Conservation (phyloP, 1,139 yeast genomes). For the Blastobotrys indianensis region DNA sequence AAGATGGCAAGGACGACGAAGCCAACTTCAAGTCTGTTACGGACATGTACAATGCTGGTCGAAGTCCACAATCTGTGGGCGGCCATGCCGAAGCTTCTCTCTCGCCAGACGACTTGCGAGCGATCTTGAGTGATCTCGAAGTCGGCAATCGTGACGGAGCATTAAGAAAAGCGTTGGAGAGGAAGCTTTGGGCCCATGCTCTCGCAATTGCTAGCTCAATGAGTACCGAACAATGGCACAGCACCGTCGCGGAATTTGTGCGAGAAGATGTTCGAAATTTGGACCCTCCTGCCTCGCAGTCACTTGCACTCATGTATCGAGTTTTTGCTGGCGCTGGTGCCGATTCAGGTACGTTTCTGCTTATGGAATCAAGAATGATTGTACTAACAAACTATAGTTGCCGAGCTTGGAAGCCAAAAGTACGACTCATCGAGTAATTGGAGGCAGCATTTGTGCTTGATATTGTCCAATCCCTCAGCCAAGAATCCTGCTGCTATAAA, state of each 20-base stretch:
- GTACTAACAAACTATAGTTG: conserved; percentile 19
- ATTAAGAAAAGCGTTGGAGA: conserved; percentile 52
- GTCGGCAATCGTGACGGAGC: conserved; percentile 66
- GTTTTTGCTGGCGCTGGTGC: conserved; percentile 59
- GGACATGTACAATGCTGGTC: conserved; percentile 22
- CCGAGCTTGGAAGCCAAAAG: conserved; percentile 5
- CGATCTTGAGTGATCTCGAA: conserved; percentile 40
- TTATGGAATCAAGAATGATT: background rate
- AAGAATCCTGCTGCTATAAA: conserved; percentile 30
- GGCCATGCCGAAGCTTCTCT: conserved; percentile 33
- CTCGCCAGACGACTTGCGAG: conserved; percentile 26
- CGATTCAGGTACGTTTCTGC: conserved; percentile 35
- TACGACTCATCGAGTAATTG: conserved; percentile 27
- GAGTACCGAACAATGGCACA: conserved; percentile 57
- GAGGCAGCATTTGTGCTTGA: conserved; percentile 31
- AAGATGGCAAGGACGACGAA: conserved; percentile 16
- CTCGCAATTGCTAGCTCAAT: conserved; percentile 61
- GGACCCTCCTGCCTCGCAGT: conserved; percentile 38
- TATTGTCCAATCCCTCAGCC: conserved; percentile 31
- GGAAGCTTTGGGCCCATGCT: conserved; percentile 75
- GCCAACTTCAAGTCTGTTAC: conserved; percentile 23
- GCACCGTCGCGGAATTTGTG: conserved; percentile 49
- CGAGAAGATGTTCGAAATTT: conserved; percentile 36
- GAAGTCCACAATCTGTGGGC: conserved; percentile 10
- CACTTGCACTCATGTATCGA: conserved; percentile 58